Conservation (phyloP, 371 early-diverging fungal species). For the Mucor plumbeus region DNA sequence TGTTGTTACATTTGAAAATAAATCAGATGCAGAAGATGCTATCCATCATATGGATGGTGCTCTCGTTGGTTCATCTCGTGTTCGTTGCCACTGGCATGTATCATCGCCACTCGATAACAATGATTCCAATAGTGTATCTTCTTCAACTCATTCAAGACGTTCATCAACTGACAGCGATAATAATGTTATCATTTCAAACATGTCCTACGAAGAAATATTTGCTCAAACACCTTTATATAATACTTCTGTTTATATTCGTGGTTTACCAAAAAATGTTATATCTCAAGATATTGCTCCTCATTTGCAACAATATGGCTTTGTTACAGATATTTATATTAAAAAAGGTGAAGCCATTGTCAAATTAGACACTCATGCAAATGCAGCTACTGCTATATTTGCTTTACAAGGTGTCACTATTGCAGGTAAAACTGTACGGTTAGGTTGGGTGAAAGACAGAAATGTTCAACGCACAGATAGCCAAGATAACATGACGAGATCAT, state of each 20-base stretch:
- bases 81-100: slow-evolving; percentile 82
- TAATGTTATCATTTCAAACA: slow-evolving; percentile 33
- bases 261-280: slow-evolving; percentile 64
- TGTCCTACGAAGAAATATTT: slow-evolving; percentile 71
- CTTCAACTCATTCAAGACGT: slow-evolving; percentile 16
- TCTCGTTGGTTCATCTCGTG: slow-evolving; percentile 60
- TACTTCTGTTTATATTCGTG: slow-evolving; percentile 86
- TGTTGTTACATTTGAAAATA: slow-evolving; percentile 81
- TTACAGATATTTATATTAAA: slow-evolving; percentile 77
- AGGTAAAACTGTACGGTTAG: slow-evolving; percentile 76
- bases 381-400: slow-evolving; percentile 82
- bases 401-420: slow-evolving; percentile 75
- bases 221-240: slow-evolving; percentile 78
- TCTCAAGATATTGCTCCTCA: slow-evolving; percentile 49
- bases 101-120: slow-evolving; percentile 55
- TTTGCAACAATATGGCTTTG: slow-evolving; percentile 76
- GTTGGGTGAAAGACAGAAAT: slow-evolving; percentile 85
- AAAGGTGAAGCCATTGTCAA: slow-evolving; percentile 81
- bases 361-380: slow-evolving; percentile 89
- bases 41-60: slow-evolving; percentile 79
- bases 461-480: slow-evolving; percentile 19
- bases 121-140: slow-evolving; percentile 5
- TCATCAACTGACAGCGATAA: slow-evolving; percentile 24
- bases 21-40: slow-evolving; percentile 81
- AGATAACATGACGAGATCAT: slow-evolving; percentile 22